Percentiles rank a stretch among this genome's conserved stretches.
These are phyloP conservation scores for Neolentinus lepideus DNA, from an alignment of 1,284 basidiomycete species.

Conservation along the genomic window DNA sequence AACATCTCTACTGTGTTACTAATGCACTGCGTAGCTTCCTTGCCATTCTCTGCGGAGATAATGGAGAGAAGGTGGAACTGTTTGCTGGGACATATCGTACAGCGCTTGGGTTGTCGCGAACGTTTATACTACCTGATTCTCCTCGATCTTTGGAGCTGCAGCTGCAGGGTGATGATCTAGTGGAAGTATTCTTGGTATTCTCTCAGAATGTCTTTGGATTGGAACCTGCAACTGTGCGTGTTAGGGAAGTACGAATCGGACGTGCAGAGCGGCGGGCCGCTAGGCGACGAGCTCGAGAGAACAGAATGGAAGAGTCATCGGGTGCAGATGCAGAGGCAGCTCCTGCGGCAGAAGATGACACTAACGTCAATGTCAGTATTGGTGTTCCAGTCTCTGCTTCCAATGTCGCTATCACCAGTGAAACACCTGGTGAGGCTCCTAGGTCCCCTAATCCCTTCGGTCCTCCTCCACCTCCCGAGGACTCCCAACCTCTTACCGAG, in stretches of 20 bases:
- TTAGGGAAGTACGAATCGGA: conserved; percentile 84
- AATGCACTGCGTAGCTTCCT: conserved; percentile 53
- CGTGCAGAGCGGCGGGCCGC: conserved; percentile 80
- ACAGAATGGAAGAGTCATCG: conserved; percentile 41
- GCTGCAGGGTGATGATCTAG: conserved; percentile 85
- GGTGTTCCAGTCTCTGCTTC: conserved; percentile 39
- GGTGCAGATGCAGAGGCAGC: conserved; percentile 37
- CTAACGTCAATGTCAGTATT: conserved; percentile 56
- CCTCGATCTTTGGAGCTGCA: conserved; percentile 80
- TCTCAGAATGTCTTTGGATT: conserved; percentile 84
- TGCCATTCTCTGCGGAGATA: conserved; percentile 85
- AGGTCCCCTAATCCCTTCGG: conserved; percentile 4
- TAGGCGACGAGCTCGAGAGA: conserved; percentile 63
- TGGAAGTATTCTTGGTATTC: conserved; percentile 84
- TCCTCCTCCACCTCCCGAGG: conserved; percentile 7
- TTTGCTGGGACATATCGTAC: conserved; percentile 83
- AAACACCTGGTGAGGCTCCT: conserved; percentile 7
- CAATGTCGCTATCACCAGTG: conserved; percentile 9
- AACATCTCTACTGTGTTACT: background rate
- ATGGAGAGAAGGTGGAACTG: conserved; percentile 85
- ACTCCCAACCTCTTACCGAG: conserved; percentile 2
- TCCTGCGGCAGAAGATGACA: conserved; percentile 36
- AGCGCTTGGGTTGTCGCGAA: conserved; percentile 72
- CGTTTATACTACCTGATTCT: conserved; percentile 84
- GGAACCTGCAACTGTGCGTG: conserved; percentile 83